A percentile compares a stretch with the other conserved stretches of the same genome.
phyloP scores from a whole-genome alignment of 75 land plant genomes.

The Ceratopteris richardii region DNA sequence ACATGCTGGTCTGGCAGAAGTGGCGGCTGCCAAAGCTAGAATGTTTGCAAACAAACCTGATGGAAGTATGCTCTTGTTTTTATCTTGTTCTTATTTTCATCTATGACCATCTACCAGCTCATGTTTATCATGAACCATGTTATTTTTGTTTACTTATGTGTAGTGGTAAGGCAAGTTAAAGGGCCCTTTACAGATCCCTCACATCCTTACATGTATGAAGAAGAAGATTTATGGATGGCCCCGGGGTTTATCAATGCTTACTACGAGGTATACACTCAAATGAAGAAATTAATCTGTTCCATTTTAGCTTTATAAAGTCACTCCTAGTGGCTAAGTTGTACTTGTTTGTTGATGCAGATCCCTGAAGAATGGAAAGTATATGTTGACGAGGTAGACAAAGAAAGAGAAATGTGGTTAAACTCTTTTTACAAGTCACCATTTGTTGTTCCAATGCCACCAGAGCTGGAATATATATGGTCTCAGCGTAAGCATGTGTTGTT shows the following conservation, averaged over 20 bases:
- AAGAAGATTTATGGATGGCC: slow-evolving; percentile 95
- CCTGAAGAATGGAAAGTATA: slow-evolving; percentile 86
- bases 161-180: slow-evolving; percentile 72
- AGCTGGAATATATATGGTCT: slow-evolving; percentile 82
- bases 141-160: not conserved
- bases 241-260: slow-evolving; percentile 89
- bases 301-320: not conserved
- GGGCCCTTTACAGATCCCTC: slow-evolving; percentile 89
- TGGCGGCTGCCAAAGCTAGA: slow-evolving; percentile 95
- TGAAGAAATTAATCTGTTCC: not conserved
- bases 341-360: slow-evolving; percentile 34
- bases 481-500: slow-evolving; percentile 35
- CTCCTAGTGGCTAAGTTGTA: not conserved
- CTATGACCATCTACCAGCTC: too few species aligned
- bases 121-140: too few species aligned
- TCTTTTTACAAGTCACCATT: slow-evolving; percentile 77
- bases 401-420: slow-evolving; percentile 94
- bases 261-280: slow-evolving; percentile 45
- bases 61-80: slow-evolving; percentile 62
- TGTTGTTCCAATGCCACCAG: slow-evolving; percentile 88
- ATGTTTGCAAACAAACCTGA: slow-evolving; percentile 96
- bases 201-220: slow-evolving; percentile 93
- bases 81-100: too few species aligned
- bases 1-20: slow-evolving; percentile 82
- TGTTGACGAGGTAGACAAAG: slow-evolving; percentile 77